A percentile compares a stretch with the other conserved stretches of the same genome.
Evolutionary conservation across 2,329 filamentous ascomycete genomes (phyloP).

Genomic region (Aspergillus latus): DNA sequence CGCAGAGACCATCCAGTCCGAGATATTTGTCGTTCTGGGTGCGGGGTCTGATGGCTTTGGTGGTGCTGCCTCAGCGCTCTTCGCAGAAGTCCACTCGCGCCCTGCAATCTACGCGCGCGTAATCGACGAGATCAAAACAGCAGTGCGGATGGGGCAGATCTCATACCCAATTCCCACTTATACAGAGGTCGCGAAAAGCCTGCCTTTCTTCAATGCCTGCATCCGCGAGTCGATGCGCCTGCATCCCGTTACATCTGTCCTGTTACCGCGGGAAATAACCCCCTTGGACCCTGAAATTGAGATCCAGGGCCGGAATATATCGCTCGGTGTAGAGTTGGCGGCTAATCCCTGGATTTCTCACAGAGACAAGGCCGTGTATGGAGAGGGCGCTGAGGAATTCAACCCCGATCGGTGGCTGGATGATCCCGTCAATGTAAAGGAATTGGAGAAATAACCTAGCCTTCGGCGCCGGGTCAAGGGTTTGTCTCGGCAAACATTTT

Average conservation of each 20-base stretch:
- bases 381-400: not conserved
- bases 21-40: not conserved
- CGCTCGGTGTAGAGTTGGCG: not conserved
- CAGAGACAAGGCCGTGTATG: not conserved
- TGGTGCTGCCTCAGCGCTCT: not conserved
- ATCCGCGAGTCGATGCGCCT: not conserved
- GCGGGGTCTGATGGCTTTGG: not conserved
- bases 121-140: not conserved
- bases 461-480: not conserved
- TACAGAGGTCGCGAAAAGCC: not conserved
- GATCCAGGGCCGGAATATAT: not conserved
- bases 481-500: not conserved
- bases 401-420: not conserved
- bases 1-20: not conserved
- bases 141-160: not conserved
- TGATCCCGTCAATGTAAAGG: not conserved
- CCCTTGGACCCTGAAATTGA: not conserved
- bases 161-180: not conserved
- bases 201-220: not conserved
- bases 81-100: not conserved
- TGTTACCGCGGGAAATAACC: not conserved
- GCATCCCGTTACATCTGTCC: not conserved
- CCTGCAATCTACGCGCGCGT: not conserved
- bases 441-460: not conserved
- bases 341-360: not conserved